Evolutionary conservation across 1,139 yeast species (phyloP).

Genomic region (Keqinozyma sinolaborantium): DNA sequence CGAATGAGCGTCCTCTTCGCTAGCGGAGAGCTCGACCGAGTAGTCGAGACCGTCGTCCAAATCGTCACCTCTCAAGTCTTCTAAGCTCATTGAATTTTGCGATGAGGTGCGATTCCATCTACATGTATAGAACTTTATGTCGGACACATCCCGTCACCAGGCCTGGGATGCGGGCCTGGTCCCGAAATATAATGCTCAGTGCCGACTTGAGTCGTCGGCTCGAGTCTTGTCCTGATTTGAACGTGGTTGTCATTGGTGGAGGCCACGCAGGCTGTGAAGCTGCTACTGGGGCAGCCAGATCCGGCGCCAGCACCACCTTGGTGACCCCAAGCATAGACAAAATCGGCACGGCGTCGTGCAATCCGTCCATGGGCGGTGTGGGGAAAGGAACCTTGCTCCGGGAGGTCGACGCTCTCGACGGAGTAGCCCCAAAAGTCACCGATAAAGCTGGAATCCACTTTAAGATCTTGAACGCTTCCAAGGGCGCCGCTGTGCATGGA

Average conservation of each 20-base stretch:
- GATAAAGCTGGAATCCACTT: conserved; percentile 94
- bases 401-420: conserved; percentile 96
- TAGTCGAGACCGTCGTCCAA: conserved; percentile 68
- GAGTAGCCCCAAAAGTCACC: conserved; percentile 78
- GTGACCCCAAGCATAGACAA: conserved; percentile 73
- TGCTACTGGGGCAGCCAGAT: conserved; percentile 85
- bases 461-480: conserved; percentile 78
- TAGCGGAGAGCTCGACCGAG: conserved; percentile 33
- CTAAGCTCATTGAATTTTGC: conserved; percentile 5
- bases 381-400: conserved; percentile 92
- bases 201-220: conserved; percentile 36
- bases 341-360: conserved; percentile 94
- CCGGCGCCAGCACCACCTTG: conserved; percentile 70
- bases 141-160: too few relatives aligned
- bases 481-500: conserved; percentile 99
- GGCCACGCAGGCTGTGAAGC: conserved; percentile 99
- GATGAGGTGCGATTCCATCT: too few relatives aligned
- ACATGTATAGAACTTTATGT: too few relatives aligned
- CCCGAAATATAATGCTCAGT: conserved; percentile 25
- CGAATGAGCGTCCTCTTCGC: conserved; percentile 9
- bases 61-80: conserved; percentile 42
- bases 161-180: neutral
- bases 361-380: conserved; percentile 98
- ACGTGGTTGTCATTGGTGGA: conserved; percentile 91
- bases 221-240: conserved; percentile 35